Evolutionary conservation across 352 stramenopile species (phyloP), one percentile per base, ranked within the genome.

Genomic region (Pythium phragmiticola): DNA sequence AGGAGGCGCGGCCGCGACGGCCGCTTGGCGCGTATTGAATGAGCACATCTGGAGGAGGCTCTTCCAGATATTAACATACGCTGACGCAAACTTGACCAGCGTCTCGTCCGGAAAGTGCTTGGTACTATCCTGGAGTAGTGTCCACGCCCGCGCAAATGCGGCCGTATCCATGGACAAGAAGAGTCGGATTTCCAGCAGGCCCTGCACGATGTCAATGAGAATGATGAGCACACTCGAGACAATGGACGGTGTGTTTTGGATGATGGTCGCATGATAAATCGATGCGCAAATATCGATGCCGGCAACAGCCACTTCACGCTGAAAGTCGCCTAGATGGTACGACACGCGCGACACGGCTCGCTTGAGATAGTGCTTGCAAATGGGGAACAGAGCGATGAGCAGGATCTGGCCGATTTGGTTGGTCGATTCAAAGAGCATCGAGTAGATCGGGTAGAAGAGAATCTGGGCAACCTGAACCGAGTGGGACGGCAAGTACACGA

Each of bases 361-460:
- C 28, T 51, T 60, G 6, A 70, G 11, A 7, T 2, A 7, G 51
- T 56, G 42, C 63, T 70, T 65, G 30, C 61, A 2, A 2, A 64
- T 9, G 5, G 57, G 57, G 47, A 63, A 70, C 1, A 54, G 1
- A 21, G 52, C 12, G 14, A 59, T 66, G 17, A 70, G 42, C 12
- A 43, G 3, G 6, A 66, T 16, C 19, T 66, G 49, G 16, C 30
- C 19, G 16, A 9, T 13, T 7, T 28, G 28, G 19, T 17, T 28
- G 6, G 46, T 30, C 26, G 23, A 11, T 3, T 70, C 57, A 28
- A 66, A 70, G 3, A 59, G 14, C 2, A 47, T 36, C 30, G 64
- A 63, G 43, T 66, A 63, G 21, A 39, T 57, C 1, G 64, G 64
- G 42, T 70, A 70, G 14, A 70, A 3, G 0, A 47, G 34, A 17